Conservation (phyloP, 495 filamentous ascomycete species). For the Filosporella fistucella region DNA sequence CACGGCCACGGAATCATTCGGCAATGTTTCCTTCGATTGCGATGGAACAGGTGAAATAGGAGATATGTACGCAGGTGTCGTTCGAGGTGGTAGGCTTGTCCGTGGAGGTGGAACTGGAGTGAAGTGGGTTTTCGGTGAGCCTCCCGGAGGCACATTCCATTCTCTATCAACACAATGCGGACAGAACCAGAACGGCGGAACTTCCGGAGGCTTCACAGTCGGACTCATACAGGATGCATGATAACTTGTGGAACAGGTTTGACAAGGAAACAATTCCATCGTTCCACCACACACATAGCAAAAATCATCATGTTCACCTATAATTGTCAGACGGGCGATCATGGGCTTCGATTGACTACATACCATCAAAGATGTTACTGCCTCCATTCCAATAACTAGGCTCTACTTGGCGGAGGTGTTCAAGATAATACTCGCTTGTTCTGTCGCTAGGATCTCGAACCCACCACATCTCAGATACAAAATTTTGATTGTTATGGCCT, state of each 20-base stretch:
- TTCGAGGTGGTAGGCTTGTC: too few species aligned
- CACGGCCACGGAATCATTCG: too few species aligned
- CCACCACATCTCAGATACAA: too few species aligned
- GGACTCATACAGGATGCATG: slow-evolving; percentile 16
- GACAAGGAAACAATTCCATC: slow-evolving; percentile 9
- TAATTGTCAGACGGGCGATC: neutral
- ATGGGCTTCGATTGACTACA: neutral
- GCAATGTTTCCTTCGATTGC: too few species aligned
- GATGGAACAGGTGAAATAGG: too few species aligned
- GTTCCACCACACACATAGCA: slow-evolving; percentile 15
- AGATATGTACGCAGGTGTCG: too few species aligned
- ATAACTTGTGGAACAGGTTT: slow-evolving; percentile 14
- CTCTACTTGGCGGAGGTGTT: too few species aligned
- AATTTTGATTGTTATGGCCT: too few species aligned
- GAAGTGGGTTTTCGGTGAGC: too few species aligned
- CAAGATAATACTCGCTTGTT: too few species aligned
- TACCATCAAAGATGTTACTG: slow-evolving; percentile 12
- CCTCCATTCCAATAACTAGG: slow-evolving; percentile 13
- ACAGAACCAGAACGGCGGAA: slow-evolving; percentile 19
- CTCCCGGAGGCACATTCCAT: slow-evolving; percentile 6
- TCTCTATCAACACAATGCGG: slow-evolving; percentile 18
- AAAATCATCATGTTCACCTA: slow-evolving; percentile 15
- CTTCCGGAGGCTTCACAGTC: slow-evolving; percentile 1
- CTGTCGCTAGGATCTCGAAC: too few species aligned
- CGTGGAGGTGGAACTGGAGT: too few species aligned